phyloP scores from a whole-genome alignment of 331 rosid species.

The Stylosanthes scabra region DNA sequence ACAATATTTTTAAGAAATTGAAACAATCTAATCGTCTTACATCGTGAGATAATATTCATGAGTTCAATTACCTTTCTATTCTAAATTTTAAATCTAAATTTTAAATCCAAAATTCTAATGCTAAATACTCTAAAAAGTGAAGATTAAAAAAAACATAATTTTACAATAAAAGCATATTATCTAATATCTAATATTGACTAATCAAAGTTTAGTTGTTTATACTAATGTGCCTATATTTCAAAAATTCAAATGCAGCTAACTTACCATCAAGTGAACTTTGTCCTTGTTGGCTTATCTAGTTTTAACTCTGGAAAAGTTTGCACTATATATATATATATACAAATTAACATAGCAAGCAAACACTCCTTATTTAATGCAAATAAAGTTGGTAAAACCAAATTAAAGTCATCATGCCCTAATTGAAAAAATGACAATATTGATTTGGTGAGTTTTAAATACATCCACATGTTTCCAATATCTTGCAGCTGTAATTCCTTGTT shows the following conservation, averaged over 20 bases:
- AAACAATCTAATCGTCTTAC: too few species aligned
- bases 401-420: constrained; percentile 27
- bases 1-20: too few species aligned
- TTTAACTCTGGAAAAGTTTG: constrained; percentile 33
- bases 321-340: constrained; percentile 34
- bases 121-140: too few species aligned
- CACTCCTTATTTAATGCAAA: constrained; percentile 23
- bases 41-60: too few species aligned
- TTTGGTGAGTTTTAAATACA: constrained; percentile 28
- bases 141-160: too few species aligned
- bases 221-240: background rate
- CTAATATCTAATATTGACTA: too few species aligned
- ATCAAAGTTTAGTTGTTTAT: too few species aligned
- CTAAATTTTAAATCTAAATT: too few species aligned
- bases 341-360: constrained; percentile 22
- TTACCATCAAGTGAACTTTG: constrained; percentile 29
- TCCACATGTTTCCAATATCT: constrained; percentile 13
- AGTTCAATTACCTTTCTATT: too few species aligned
- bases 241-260: background rate
- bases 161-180: too few species aligned
- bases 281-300: constrained; percentile 23
- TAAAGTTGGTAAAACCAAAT: constrained; percentile 37
- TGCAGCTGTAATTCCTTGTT: constrained; percentile 3
- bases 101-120: too few species aligned
- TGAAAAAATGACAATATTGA: constrained; percentile 30